A percentile compares a stretch with the other conserved stretches of the same genome.
These are phyloP conservation scores for Fusarium palustre DNA, from an alignment of 2,329 filamentous ascomycete species.

Conservation along the genomic window DNA sequence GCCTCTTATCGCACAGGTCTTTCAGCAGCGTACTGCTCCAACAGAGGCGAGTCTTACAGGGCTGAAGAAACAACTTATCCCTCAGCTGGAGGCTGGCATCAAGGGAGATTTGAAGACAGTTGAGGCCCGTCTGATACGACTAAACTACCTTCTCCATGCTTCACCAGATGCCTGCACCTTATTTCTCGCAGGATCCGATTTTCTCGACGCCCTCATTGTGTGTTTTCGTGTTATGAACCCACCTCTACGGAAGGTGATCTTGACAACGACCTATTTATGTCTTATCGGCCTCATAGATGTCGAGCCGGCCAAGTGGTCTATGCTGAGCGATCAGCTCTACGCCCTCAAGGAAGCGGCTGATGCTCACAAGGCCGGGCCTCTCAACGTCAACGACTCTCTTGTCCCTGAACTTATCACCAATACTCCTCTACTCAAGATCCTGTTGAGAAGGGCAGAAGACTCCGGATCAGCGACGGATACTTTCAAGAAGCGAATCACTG, in stretches of 20 bases:
- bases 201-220: conserved; percentile 78
- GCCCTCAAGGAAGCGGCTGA: conserved; percentile 79
- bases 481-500: conserved; percentile 69
- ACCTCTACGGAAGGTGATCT: conserved; percentile 72
- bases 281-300: conserved; percentile 77
- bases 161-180: conserved; percentile 69
- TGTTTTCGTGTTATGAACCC: conserved; percentile 75
- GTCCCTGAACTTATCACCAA: conserved; percentile 83
- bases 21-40: conserved; percentile 60
- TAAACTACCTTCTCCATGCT: conserved; percentile 73
- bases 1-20: conserved; percentile 63
- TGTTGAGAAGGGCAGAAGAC: conserved; percentile 66
- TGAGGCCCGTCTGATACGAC: conserved; percentile 64
- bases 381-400: conserved; percentile 75
- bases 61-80: conserved; percentile 72
- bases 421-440: conserved; percentile 77
- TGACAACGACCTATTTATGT: conserved; percentile 80
- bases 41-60: conserved; percentile 68
- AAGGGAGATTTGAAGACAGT: conserved; percentile 66
- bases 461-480: conserved; percentile 64
- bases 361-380: conserved; percentile 66
- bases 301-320: conserved; percentile 75
- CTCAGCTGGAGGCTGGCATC: conserved; percentile 71
- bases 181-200: conserved; percentile 88
- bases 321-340: conserved; percentile 86